phyloP scores from a whole-genome alignment of 2,329 filamentous ascomycete genomes.

The Aspergillus hiratsukae region DNA sequence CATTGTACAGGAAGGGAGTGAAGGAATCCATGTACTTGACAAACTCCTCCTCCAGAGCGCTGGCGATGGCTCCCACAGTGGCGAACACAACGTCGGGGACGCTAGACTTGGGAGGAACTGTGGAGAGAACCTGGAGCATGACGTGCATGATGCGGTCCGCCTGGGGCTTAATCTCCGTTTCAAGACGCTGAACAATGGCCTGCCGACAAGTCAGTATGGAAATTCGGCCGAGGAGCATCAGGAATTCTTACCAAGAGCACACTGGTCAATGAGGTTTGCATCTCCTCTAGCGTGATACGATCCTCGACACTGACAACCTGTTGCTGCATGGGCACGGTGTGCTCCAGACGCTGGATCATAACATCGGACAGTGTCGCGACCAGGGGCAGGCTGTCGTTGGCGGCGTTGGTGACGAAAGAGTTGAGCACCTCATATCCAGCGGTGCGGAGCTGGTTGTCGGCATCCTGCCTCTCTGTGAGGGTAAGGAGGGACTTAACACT shows the following conservation, averaged over 20 bases:
- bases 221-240: neutral
- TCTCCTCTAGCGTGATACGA: constrained; percentile 90
- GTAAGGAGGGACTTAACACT: constrained; percentile 80
- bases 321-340: constrained; percentile 80
- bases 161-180: constrained; percentile 84
- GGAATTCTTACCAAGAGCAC: constrained; percentile 62
- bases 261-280: constrained; percentile 91
- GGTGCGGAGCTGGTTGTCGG: constrained; percentile 84
- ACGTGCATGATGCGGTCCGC: constrained; percentile 92
- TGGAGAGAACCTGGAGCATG: constrained; percentile 73
- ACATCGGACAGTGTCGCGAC: constrained; percentile 81
- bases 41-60: constrained; percentile 87
- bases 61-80: constrained; percentile 85
- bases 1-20: constrained; percentile 85
- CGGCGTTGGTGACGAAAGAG: constrained; percentile 86
- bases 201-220: constrained; percentile 9
- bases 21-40: constrained; percentile 97
- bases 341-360: constrained; percentile 84
- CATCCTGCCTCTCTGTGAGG: constrained; percentile 74
- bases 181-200: constrained; percentile 84
- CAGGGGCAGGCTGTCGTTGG: constrained; percentile 74
- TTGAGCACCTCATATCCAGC: constrained; percentile 97
- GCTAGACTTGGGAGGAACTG: constrained; percentile 77
- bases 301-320: constrained; percentile 98
- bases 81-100: constrained; percentile 94